A percentile compares a stretch with the other conserved stretches of the same genome.
phyloP scores from a whole-genome alignment of 768 basidiomycete species.

The Boletus vermiculosoides region DNA sequence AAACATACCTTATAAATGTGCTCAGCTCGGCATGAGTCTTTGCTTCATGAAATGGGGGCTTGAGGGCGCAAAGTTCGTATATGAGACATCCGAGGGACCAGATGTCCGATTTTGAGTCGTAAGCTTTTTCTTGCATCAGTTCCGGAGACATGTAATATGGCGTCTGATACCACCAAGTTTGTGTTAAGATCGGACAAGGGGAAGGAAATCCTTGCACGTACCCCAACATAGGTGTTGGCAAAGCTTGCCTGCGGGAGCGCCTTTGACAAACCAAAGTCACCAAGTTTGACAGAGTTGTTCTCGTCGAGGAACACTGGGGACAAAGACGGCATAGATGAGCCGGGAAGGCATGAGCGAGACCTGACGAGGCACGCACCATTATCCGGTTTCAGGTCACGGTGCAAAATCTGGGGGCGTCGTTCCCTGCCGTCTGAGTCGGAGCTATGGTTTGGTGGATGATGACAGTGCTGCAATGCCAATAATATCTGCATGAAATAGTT shows the following conservation, averaged over 20 bases:
- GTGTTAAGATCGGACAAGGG: not conserved
- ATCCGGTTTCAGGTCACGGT: conserved; percentile 96
- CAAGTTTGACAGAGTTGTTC: conserved; percentile 84
- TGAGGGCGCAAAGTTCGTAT: conserved; percentile 92
- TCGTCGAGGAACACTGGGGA: conserved; percentile 83
- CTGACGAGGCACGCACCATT: conserved; percentile 61
- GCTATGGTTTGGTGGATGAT: conserved; percentile 61
- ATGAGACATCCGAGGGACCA: conserved; percentile 98
- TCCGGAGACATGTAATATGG: conserved; percentile 99
- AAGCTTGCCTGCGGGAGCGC: conserved; percentile 86
- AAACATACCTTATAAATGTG: conserved; percentile 71
- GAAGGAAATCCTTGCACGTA: conserved; percentile 39
- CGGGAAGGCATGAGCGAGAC: not conserved
- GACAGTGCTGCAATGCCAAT: conserved; percentile 88
- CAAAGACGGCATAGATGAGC: not conserved
- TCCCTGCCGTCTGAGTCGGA: conserved; percentile 45
- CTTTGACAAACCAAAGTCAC: conserved; percentile 96
- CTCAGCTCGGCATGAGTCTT: conserved; percentile 86
- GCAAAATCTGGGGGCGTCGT: conserved; percentile 74
- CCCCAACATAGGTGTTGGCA: conserved; percentile 96
- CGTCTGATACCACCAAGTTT: conserved; percentile 66
- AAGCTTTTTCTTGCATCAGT: conserved; percentile 94
- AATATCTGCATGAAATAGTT: conserved; percentile 92
- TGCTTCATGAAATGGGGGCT: conserved; percentile 92
- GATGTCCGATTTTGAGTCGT: conserved; percentile 97